These are phyloP conservation scores for Mercurialis annua DNA, from an alignment of 345 rosid species.

Conservation along the genomic window DNA sequence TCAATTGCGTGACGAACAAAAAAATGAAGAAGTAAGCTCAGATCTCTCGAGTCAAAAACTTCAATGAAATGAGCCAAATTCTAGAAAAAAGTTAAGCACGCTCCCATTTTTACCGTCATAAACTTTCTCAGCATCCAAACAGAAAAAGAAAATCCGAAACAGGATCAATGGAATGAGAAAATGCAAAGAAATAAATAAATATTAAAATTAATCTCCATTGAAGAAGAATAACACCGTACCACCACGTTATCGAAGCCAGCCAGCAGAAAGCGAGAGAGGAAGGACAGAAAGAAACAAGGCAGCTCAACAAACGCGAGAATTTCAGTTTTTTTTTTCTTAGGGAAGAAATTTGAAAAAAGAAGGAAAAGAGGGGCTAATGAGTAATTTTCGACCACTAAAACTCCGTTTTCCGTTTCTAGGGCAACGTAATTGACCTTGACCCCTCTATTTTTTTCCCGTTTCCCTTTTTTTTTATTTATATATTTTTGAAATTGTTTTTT, in stretches of 20 bases:
- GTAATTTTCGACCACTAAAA: background rate
- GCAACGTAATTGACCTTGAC: background rate
- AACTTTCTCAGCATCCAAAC: background rate
- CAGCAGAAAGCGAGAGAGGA: background rate
- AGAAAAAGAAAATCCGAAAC: background rate
- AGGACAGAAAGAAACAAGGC: background rate
- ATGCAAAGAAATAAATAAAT: background rate
- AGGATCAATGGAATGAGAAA: constrained; percentile 3
- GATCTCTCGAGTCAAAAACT: constrained; percentile 4
- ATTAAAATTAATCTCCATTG: no score
- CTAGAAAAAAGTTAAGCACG: background rate
- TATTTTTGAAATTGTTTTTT: background rate
- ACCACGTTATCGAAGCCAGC: background rate
- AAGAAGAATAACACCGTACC: no score
- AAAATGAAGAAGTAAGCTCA: background rate
- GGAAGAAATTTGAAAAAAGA: background rate
- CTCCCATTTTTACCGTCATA: constrained; percentile 2
- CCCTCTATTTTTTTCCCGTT: background rate
- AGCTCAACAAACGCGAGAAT: constrained; percentile 15
- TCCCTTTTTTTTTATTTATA: background rate
- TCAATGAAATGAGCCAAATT: background rate
- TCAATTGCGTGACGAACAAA: background rate
- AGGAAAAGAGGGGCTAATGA: constrained; percentile 2
- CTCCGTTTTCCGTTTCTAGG: constrained; percentile 1
- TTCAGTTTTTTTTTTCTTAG: no score